Percentiles rank a stretch among this genome's conserved stretches.
phyloP scores from a whole-genome alignment of 495 filamentous ascomycete species.

The Friedmanniomyces simplex region DNA sequence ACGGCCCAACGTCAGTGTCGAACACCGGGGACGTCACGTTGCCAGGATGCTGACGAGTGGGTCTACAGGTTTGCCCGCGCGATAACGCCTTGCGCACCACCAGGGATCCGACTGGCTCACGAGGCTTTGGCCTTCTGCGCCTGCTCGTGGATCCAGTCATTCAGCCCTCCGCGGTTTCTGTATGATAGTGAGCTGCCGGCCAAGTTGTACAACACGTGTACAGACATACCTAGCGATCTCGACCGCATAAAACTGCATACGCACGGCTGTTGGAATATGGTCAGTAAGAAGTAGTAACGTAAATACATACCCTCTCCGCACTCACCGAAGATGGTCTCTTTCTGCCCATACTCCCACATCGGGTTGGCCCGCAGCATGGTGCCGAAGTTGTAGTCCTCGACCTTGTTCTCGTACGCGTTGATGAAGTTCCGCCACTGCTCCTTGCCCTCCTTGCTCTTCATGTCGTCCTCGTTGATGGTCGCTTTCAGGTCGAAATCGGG shows the following conservation, averaged over 20 bases:
- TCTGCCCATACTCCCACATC: conserved; percentile 71
- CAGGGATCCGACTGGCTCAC: neutral
- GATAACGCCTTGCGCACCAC: neutral
- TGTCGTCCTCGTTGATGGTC: conserved; percentile 78
- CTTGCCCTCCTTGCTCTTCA: conserved; percentile 97
- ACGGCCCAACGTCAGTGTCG: too few relatives aligned
- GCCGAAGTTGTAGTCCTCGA: conserved; percentile 95
- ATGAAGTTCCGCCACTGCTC: conserved; percentile 93
- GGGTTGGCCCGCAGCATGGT: conserved; percentile 76
- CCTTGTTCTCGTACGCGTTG: conserved; percentile 81
- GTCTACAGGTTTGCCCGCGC: neutral
- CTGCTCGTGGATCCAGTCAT: conserved; percentile 93
- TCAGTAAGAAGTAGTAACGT: conserved; percentile 1
- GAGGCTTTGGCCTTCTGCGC: conserved; percentile 32
- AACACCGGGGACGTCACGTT: too few relatives aligned
- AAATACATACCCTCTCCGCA: neutral
- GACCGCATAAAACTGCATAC: conserved; percentile 98
- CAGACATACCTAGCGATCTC: conserved; percentile 71
- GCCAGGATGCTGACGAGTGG: neutral
- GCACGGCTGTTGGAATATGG: conserved; percentile 42
- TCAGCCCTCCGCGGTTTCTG: conserved; percentile 77
- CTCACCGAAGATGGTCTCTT: conserved; percentile 84
- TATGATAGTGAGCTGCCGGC: neutral
- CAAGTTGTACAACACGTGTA: conserved; percentile 11
- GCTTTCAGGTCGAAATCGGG: conserved; percentile 78